phyloP scores from a whole-genome alignment of 2,329 filamentous ascomycete species.

The Fusarium sp. region DNA sequence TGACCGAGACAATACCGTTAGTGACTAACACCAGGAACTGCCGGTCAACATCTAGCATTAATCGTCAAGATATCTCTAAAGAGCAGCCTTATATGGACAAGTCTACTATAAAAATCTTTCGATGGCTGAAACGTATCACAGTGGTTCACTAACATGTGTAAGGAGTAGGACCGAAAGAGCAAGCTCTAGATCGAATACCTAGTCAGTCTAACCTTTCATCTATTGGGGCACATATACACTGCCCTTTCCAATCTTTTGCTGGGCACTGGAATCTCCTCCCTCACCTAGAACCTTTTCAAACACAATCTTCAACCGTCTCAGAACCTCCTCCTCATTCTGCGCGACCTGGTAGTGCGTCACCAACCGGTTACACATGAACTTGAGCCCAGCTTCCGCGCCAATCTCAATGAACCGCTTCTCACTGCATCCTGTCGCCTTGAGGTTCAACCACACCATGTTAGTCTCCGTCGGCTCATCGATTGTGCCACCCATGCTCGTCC shows the following conservation, averaged over 20 bases:
- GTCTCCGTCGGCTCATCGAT: conserved; percentile 78
- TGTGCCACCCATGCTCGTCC: conserved; percentile 75
- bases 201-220: not conserved
- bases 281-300: conserved; percentile 54
- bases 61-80: not conserved
- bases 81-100: not conserved
- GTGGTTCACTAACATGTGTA: not conserved
- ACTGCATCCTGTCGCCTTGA: conserved; percentile 65
- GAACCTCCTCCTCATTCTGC: conserved; percentile 65
- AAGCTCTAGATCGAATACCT: not conserved
- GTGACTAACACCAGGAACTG: not conserved
- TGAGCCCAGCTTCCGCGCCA: conserved; percentile 54
- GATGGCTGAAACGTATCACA: not conserved
- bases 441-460: conserved; percentile 91
- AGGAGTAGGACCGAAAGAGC: not conserved
- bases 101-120: not conserved
- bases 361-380: conserved; percentile 52
- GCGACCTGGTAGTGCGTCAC: conserved; percentile 70
- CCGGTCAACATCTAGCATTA: not conserved
- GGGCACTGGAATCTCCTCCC: conserved; percentile 3
- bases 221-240: conserved; percentile 42
- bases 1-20: not conserved
- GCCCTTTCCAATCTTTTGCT: conserved; percentile 36
- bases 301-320: conserved; percentile 64
- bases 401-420: conserved; percentile 51